phyloP scores from a whole-genome alignment of 805 yeast genomes.

The Ogataea zsoltii region DNA sequence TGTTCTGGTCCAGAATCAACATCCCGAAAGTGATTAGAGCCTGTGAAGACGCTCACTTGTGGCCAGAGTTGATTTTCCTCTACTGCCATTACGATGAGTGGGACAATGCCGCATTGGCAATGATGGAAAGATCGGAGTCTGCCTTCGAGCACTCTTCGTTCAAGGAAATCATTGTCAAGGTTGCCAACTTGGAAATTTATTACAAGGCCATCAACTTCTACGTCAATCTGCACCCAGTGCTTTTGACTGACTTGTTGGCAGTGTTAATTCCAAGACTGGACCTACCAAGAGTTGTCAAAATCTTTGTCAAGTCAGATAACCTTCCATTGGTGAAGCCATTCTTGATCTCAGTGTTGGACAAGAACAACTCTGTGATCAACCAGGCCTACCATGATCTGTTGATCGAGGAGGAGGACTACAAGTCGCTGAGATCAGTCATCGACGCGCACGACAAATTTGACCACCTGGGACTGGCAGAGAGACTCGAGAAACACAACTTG shows the following conservation, averaged over 20 bases:
- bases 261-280: slow-evolving; percentile 88
- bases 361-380: slow-evolving; percentile 89
- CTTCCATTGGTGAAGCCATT: slow-evolving; percentile 95
- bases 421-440: slow-evolving; percentile 81
- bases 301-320: slow-evolving; percentile 93
- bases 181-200: slow-evolving; percentile 92
- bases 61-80: slow-evolving; percentile 94
- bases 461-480: slow-evolving; percentile 85
- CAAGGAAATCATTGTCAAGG: slow-evolving; percentile 93
- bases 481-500: slow-evolving; percentile 87
- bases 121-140: slow-evolving; percentile 92
- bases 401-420: slow-evolving; percentile 95
- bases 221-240: slow-evolving; percentile 86
- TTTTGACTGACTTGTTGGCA: slow-evolving; percentile 81
- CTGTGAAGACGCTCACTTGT: slow-evolving; percentile 88
- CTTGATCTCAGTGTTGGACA: slow-evolving; percentile 84
- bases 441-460: slow-evolving; percentile 92
- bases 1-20: slow-evolving; percentile 97
- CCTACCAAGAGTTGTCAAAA: slow-evolving; percentile 89
- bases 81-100: slow-evolving; percentile 99
- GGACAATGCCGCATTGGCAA: slow-evolving; percentile 96
- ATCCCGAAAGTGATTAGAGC: slow-evolving; percentile 96
- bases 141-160: slow-evolving; percentile 93
- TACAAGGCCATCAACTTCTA: slow-evolving; percentile 97
- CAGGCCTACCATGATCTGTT: slow-evolving; percentile 93